Evolutionary conservation across 805 yeast genomes (phyloP).

Genomic region (Kazachstania taianensis): DNA sequence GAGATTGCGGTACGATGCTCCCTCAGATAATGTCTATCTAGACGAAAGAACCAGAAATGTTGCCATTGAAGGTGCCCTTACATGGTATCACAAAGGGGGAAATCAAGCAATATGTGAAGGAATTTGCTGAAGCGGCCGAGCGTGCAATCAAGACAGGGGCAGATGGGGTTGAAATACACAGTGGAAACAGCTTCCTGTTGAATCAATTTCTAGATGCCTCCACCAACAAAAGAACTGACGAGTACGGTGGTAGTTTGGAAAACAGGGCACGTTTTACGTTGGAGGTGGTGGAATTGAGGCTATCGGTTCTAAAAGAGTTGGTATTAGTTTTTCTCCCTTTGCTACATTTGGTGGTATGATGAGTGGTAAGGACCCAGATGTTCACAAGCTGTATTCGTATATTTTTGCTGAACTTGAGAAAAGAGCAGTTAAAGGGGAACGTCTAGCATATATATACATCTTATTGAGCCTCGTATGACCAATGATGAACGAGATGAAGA

Average conservation of each 20-base stretch:
- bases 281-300: constrained; percentile 42
- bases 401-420: constrained; percentile 33
- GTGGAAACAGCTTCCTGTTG: constrained; percentile 56
- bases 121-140: constrained; percentile 38
- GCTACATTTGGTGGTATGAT: constrained; percentile 31
- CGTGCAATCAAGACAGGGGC: constrained; percentile 28
- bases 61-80: constrained; percentile 26
- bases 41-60: constrained; percentile 26
- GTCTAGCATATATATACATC: constrained; percentile 34
- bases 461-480: constrained; percentile 28
- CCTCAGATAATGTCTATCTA: constrained; percentile 28
- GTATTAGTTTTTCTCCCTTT: constrained; percentile 39
- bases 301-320: constrained; percentile 41
- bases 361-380: constrained; percentile 30
- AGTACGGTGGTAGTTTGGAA: constrained; percentile 45
- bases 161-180: constrained; percentile 58
- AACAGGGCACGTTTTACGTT: constrained; percentile 36
- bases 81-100: constrained; percentile 25
- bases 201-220: constrained; percentile 43
- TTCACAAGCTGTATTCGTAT: constrained; percentile 32
- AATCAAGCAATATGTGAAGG: constrained; percentile 33
- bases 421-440: constrained; percentile 29
- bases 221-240: constrained; percentile 37
- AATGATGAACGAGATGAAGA: constrained; percentile 19
- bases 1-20: constrained; percentile 31